Percentiles rank a stretch among this genome's conserved stretches.
Evolutionary conservation across 2,329 filamentous ascomycete species (phyloP).

Genomic region (Epichloe bromicola): DNA sequence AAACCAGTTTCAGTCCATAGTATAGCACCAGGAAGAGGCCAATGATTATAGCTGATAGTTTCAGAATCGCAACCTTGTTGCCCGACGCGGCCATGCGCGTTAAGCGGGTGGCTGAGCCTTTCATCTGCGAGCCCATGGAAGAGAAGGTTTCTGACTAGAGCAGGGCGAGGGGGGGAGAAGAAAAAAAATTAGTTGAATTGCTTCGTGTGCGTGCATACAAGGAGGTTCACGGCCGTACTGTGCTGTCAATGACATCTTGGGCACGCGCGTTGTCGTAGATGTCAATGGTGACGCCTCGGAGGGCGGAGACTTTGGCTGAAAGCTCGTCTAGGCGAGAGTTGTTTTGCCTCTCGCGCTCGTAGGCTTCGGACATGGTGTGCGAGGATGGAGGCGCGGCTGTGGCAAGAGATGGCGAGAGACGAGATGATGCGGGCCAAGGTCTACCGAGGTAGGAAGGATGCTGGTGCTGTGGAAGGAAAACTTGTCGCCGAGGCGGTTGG

Average conservation of each 20-base stretch:
- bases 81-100: constrained; percentile 84
- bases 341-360: constrained; percentile 80
- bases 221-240: constrained; percentile 38
- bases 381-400: not conserved
- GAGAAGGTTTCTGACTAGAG: constrained; percentile 77
- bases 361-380: constrained; percentile 54
- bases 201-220: not conserved
- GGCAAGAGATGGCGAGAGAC: not conserved
- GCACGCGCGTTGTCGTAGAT: constrained; percentile 93
- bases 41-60: constrained; percentile 73
- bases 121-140: constrained; percentile 68
- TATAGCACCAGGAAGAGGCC: constrained; percentile 62
- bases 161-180: not conserved
- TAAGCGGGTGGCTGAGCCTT: constrained; percentile 69
- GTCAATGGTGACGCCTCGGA: constrained; percentile 89
- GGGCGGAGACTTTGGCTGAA: constrained; percentile 75
- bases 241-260: constrained; percentile 78
- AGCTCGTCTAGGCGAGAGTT: constrained; percentile 89
- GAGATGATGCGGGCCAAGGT: not conserved
- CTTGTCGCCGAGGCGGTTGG: not conserved
- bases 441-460: not conserved
- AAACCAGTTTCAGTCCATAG: constrained; percentile 53
- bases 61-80: constrained; percentile 83
- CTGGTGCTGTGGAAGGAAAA: not conserved
- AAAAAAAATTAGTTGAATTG: not conserved